Conservation (phyloP, 1,139 yeast genomes). For the Zygoascus meyerae region DNA sequence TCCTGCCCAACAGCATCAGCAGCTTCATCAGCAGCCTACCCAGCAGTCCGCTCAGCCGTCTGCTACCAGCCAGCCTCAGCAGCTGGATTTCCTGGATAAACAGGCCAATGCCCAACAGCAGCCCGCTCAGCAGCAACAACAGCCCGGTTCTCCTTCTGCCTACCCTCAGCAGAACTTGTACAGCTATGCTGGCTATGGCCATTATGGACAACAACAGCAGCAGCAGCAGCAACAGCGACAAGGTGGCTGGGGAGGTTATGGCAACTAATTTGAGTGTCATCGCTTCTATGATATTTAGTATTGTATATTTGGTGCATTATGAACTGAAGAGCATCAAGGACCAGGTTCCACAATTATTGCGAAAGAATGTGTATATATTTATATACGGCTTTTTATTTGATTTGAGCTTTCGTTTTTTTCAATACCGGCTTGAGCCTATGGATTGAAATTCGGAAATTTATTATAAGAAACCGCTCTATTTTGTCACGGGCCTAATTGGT, state of each 20-base stretch:
- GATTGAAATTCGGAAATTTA: too few species aligned
- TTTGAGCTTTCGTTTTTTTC: too few species aligned
- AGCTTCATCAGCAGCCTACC: conserved; percentile 16
- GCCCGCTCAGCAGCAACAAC: conserved; percentile 18
- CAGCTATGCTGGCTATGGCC: conserved; percentile 31
- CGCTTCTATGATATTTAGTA: too few species aligned
- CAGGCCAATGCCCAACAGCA: conserved; percentile 16
- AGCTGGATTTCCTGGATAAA: conserved; percentile 25
- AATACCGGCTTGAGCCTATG: too few species aligned
- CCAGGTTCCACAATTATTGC: too few species aligned
- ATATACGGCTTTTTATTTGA: too few species aligned
- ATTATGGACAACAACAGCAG: conserved; percentile 25
- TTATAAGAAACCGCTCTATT: too few species aligned
- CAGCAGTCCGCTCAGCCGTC: conserved; percentile 20
- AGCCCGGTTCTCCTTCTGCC: conserved; percentile 14
- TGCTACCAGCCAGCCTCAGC: conserved; percentile 18
- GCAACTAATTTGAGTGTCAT: conserved; percentile 12
- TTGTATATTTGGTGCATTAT: too few species aligned
- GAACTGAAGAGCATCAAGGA: too few species aligned
- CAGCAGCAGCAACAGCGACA: conserved; percentile 14
- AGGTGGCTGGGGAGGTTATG: conserved; percentile 20
- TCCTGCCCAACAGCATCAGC: conserved; percentile 13
- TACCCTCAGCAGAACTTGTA: conserved; percentile 29
- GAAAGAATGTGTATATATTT: too few species aligned
- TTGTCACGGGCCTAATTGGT: too few species aligned